Conservation (phyloP, 2,329 filamentous ascomycete genomes). For the Shiraia sp. region DNA sequence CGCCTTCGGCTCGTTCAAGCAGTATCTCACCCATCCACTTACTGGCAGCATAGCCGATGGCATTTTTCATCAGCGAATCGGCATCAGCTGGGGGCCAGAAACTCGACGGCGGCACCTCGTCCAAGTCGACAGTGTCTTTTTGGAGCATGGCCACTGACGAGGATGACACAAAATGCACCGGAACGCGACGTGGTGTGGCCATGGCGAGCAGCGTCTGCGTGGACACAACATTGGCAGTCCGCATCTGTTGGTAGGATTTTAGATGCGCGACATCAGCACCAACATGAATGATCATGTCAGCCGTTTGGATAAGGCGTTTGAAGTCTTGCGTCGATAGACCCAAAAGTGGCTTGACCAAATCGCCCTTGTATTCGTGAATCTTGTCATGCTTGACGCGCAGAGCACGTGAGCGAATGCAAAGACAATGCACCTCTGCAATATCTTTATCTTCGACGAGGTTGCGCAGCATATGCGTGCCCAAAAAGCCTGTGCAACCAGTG, state of each 20-base stretch:
- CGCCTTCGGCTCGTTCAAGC: conserved; percentile 7
- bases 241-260: conserved; percentile 23
- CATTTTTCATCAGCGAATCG: conserved; percentile 10
- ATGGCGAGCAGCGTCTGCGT: conserved; percentile 7
- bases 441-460: conserved; percentile 7
- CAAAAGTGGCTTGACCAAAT: conserved; percentile 9
- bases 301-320: background rate
- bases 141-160: conserved; percentile 8
- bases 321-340: conserved; percentile 6
- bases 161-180: conserved; percentile 19
- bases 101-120: background rate
- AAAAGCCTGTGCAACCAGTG: conserved; percentile 17
- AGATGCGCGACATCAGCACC: conserved; percentile 25
- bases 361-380: conserved; percentile 6
- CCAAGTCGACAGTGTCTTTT: background rate
- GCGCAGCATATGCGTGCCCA: conserved; percentile 16
- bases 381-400: background rate
- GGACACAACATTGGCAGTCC: conserved; percentile 4
- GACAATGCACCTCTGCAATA: conserved; percentile 11
- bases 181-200: conserved; percentile 5
- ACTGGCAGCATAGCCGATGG: conserved; percentile 11
- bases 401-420: conserved; percentile 7
- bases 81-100: conserved; percentile 1
- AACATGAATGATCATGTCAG: conserved; percentile 18
- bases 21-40: conserved; percentile 16